These are phyloP conservation scores for Ploettnerulaceae sp. DNA, from an alignment of 2,329 filamentous ascomycete genomes.

Conservation along the genomic window DNA sequence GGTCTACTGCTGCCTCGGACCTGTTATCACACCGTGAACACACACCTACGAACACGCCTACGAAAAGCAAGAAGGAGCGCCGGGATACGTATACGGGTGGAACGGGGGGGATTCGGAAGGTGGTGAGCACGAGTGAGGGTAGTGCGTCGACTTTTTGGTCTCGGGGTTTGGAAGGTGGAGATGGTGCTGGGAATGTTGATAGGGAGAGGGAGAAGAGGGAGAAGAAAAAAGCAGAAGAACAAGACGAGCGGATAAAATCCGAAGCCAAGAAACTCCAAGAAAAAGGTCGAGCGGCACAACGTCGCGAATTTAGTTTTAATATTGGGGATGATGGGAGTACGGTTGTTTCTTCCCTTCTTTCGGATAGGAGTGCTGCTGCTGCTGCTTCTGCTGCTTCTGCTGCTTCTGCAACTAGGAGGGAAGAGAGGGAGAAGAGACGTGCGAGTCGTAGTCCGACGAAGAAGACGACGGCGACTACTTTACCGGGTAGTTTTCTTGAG, in stretches of 20 bases:
- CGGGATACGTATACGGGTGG: conserved; percentile 26
- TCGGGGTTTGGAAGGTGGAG: neutral
- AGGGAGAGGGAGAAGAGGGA: too few species aligned
- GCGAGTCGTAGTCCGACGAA: conserved; percentile 27
- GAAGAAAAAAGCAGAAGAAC: too few species aligned
- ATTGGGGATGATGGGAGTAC: conserved; percentile 31
- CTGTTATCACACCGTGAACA: conserved; percentile 54
- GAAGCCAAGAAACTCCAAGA: conserved; percentile 54
- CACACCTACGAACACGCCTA: conserved; percentile 51
- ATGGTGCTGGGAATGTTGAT: too few species aligned
- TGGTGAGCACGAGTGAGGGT: conserved; percentile 20
- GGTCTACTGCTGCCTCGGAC: conserved; percentile 41
- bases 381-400: too few species aligned
- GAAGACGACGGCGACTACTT: too few species aligned
- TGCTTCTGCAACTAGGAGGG: conserved; percentile 14
- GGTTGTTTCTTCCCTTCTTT: conserved; percentile 11
- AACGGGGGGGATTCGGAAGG: conserved; percentile 30
- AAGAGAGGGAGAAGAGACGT: conserved; percentile 21
- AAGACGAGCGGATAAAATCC: conserved; percentile 44
- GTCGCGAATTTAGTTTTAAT: conserved; percentile 34
- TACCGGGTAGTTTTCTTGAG: conserved; percentile 24
- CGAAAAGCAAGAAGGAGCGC: conserved; percentile 28
- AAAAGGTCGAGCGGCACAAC: conserved; percentile 41
- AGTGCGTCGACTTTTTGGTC: neutral
- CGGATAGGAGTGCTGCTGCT: conserved; percentile 6